Evolutionary conservation across 306 rosid genomes (phyloP), one percentile per base, ranked within the genome.

Genomic region (Fragaria ananassa): DNA sequence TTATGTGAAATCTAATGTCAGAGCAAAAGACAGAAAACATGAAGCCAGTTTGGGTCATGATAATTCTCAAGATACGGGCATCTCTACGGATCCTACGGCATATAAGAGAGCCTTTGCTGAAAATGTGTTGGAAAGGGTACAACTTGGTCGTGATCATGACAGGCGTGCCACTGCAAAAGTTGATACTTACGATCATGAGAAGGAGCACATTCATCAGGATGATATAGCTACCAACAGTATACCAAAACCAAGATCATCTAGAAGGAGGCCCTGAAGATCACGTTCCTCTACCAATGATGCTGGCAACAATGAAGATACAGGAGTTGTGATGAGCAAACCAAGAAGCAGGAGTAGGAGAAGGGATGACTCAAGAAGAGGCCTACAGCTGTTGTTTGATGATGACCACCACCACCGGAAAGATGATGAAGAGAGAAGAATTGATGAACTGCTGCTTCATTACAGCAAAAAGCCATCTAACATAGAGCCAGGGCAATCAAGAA

Each of bases 341-440:
- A 92, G 97, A 86, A 86, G 92, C 83, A 86, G 81, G 81, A 87
- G 82, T 82, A 87, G 82, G 81, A 87, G 82, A 85, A 86, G 76
- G 83, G 95, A 92, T 46, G 95, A 89, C 41, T 23, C 86, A 5
- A 88, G 76, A 72, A 82, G 83, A 37, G 98, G 97, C 77, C 87
- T 92, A 71, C 93, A 92, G 85, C 83, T 89, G 51, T 74, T 95
- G 86, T 86, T 92, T 72, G 96, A 90, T 51, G 99, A 88, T 53
- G 93, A 90, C 74, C 85, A 70, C 65, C 83, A 77, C 65, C 83
- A 78, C 31, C 82, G 77, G 54, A 85, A 75, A 29, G 92, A 92
- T 58, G 98, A 87, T 68, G 99, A 92, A 80, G 98, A 95, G 83
- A 88, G 88, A 85, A 81, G 89, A 81, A 90, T 95, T 67, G 99